Evolutionary conservation across 2,329 filamentous ascomycete genomes (phyloP).

Genomic region (Hymenoscyphus infarciens): DNA sequence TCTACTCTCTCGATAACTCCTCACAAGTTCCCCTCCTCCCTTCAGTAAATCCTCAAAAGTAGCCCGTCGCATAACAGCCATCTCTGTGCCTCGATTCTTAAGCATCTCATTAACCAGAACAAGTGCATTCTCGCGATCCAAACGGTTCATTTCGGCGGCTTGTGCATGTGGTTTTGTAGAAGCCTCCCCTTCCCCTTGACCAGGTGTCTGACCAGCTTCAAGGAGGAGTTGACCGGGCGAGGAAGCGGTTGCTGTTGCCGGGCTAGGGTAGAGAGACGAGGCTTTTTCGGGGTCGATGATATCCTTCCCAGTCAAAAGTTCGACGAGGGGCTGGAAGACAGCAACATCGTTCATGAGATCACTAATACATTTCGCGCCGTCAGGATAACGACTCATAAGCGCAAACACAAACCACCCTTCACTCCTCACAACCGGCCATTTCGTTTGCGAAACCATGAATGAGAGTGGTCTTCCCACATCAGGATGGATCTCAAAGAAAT

Average conservation of each 20-base stretch:
- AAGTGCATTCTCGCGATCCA: constrained; percentile 59
- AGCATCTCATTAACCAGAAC: constrained; percentile 56
- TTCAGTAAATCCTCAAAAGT: constrained; percentile 49
- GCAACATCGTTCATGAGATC: constrained; percentile 42
- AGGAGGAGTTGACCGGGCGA: constrained; percentile 8
- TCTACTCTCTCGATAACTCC: constrained; percentile 25
- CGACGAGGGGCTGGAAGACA: constrained; percentile 44
- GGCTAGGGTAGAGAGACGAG: background rate
- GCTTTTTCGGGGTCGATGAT: constrained; percentile 24
- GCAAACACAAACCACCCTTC: constrained; percentile 62
- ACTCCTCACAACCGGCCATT: constrained; percentile 56
- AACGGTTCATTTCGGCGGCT: constrained; percentile 43
- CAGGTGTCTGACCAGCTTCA: constrained; percentile 15
- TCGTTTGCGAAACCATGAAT: constrained; percentile 53
- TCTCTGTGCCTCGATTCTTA: constrained; percentile 40
- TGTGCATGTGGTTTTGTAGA: constrained; percentile 24
- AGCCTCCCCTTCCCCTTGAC: background rate
- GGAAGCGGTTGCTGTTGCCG: constrained; percentile 5
- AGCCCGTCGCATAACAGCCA: constrained; percentile 40
- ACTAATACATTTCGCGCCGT: constrained; percentile 47
- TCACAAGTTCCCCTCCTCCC: constrained; percentile 42
- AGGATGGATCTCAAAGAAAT: constrained; percentile 34
- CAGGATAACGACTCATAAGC: constrained; percentile 51
- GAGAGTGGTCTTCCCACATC: constrained; percentile 40
- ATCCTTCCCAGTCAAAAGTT: constrained; percentile 47